Evolutionary conservation across 495 filamentous ascomycete species (phyloP).

Genomic region (Penicillium soppii): DNA sequence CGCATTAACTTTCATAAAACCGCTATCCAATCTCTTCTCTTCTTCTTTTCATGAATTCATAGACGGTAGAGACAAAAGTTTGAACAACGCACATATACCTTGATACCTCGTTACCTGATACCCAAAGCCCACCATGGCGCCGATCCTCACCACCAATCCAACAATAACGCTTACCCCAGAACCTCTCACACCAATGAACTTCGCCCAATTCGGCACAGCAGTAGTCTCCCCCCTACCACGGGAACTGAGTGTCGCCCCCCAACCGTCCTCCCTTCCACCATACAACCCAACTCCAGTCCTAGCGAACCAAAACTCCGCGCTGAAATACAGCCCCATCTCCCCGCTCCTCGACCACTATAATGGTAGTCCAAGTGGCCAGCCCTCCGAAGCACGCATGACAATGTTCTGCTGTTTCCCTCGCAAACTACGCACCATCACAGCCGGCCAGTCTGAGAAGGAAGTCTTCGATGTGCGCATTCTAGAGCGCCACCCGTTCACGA

Average conservation of each 20-base stretch:
- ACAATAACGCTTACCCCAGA: constrained; percentile 43
- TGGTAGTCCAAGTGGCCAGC: constrained; percentile 59
- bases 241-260: constrained; percentile 44
- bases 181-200: constrained; percentile 63
- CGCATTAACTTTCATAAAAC: constrained; percentile 3
- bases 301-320: constrained; percentile 84
- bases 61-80: neutral
- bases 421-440: constrained; percentile 31
- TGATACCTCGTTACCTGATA: no score
- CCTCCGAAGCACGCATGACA: constrained; percentile 67
- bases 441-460: constrained; percentile 14
- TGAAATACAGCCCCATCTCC: constrained; percentile 81
- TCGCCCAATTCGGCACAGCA: constrained; percentile 81
- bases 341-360: constrained; percentile 66
- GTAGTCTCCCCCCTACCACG: constrained; percentile 68
- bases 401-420: constrained; percentile 89
- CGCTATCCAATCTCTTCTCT: neutral
- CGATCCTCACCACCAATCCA: constrained; percentile 34
- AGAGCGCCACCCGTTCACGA: constrained; percentile 91
- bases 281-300: constrained; percentile 35
- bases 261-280: constrained; percentile 42
- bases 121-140: constrained; percentile 22
- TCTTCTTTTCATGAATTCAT: neutral
- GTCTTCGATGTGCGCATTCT: constrained; percentile 73
- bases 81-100: neutral